Evolutionary conservation across 768 basidiomycete species (phyloP), one percentile per base, ranked within the genome.

Genomic region (Cystobasidium onofrii): DNA sequence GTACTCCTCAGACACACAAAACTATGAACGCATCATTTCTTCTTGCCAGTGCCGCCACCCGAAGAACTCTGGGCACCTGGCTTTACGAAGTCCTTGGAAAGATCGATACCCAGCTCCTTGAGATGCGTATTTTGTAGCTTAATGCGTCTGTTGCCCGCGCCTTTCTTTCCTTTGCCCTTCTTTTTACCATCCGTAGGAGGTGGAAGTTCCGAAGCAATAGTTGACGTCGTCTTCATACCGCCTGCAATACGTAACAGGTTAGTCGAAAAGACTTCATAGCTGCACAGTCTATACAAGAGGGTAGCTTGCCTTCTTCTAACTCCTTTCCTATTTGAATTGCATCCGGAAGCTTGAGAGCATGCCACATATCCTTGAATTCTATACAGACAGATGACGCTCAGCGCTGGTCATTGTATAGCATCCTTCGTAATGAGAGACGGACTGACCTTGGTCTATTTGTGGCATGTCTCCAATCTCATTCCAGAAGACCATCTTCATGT

Each of bases 331-430:
- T 81, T 78, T 93, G 91, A 29, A 89, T 89, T 52, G 92, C 90
- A 66, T 90, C 89, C 0, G 92, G 92, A 0, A 92, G 89, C 77
- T 87, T 88, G 20, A 93, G 84, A 1, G 85, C 84, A 80, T 91
- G 90, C 92, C 93, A 95, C 20, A 94, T 82, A 77, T 92, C 89
- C 64, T 85, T 83, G 79, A 95, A 95, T 81, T 95, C 92, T 95
- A 80, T 41, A 1, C 20, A 31, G 46, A 10, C 65, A 27, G 54
- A 46, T 2, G 10, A 34, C 27, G 43, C 60, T 57, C 2, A 23
- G 15, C 25, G 1, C 13, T n/a, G 17, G 27, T 13, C 34, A 20
- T 18, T 13, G 13, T 13, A 17, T 54, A n/a, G n/a, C n/a, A n/a
- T n/a, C n/a, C n/a, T n/a, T n/a, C n/a, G n/a, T 23, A 25, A 46